Conservation (phyloP, 164 flowering plant species). For the Vitis cinerea region DNA sequence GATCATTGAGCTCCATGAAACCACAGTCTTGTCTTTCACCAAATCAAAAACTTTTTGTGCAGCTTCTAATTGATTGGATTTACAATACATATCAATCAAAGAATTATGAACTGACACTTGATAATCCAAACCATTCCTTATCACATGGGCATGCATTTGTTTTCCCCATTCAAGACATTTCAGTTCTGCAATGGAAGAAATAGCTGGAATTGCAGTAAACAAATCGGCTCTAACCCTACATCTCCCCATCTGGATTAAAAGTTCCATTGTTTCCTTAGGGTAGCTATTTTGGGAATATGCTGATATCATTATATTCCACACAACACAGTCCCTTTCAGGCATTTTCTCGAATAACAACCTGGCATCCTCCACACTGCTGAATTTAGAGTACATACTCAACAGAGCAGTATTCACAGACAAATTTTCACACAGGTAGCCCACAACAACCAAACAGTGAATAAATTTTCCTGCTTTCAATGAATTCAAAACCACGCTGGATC, state of each 20-base stretch:
- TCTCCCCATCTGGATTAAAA: slow-evolving; percentile 39
- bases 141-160: slow-evolving; percentile 52
- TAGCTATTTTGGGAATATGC: slow-evolving; percentile 41
- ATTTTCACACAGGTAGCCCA: slow-evolving; percentile 28
- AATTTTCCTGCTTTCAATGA: slow-evolving; percentile 34
- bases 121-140: slow-evolving; percentile 41
- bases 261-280: slow-evolving; percentile 35
- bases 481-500: slow-evolving; percentile 33
- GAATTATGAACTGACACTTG: slow-evolving; percentile 56
- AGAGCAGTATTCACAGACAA: slow-evolving; percentile 48
- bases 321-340: slow-evolving; percentile 45
- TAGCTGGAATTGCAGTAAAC: slow-evolving; percentile 45
- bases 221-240: slow-evolving; percentile 45
- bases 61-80: slow-evolving; percentile 28
- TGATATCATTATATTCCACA: slow-evolving; percentile 58
- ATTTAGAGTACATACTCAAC: slow-evolving; percentile 52
- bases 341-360: slow-evolving; percentile 40
- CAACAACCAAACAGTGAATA: slow-evolving; percentile 37
- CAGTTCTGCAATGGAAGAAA: slow-evolving; percentile 46
- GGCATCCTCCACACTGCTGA: slow-evolving; percentile 37
- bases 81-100: slow-evolving; percentile 61
- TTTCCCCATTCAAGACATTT: slow-evolving; percentile 39
- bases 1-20: slow-evolving; percentile 65
- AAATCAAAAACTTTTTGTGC: slow-evolving; percentile 42
- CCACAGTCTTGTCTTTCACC: slow-evolving; percentile 31